Conservation (phyloP, 352 stramenopile genomes). For the Phytophthora vignae region DNA sequence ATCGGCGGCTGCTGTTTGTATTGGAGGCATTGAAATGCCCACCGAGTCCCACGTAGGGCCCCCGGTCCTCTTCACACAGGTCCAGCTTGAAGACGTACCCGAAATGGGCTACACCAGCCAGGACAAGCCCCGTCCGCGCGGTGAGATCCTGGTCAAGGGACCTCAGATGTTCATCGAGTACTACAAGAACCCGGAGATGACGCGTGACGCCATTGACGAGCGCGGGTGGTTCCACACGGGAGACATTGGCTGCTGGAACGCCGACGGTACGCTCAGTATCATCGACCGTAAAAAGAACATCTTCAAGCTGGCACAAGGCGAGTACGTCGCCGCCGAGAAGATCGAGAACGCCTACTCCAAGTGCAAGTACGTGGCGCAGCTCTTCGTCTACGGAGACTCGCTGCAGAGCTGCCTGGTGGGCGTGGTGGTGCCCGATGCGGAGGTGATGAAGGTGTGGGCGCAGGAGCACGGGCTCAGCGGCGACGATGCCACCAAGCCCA, state of each 20-base stretch:
- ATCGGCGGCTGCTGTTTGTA: slow-evolving; percentile 77
- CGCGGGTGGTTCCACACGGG: slow-evolving; percentile 96
- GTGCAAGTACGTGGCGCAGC: slow-evolving; percentile 89
- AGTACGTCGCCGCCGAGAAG: slow-evolving; percentile 96
- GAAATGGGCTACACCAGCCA: slow-evolving; percentile 95
- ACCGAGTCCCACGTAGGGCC: slow-evolving; percentile 89
- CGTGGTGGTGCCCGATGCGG: slow-evolving; percentile 85
- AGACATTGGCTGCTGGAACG: slow-evolving; percentile 94
- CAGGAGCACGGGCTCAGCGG: slow-evolving; percentile 31
- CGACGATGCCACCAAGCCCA: slow-evolving; percentile 31
- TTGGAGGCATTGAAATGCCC: slow-evolving; percentile 56
- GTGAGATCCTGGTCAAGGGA: slow-evolving; percentile 66
- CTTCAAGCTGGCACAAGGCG: slow-evolving; percentile 92
- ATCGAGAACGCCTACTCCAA: slow-evolving; percentile 95
- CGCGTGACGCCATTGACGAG: slow-evolving; percentile 86
- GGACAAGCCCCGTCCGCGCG: slow-evolving; percentile 59
- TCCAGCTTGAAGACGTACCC: slow-evolving; percentile 93
- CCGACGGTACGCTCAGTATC: slow-evolving; percentile 88
- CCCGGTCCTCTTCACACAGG: slow-evolving; percentile 47
- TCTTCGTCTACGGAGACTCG: slow-evolving; percentile 96
- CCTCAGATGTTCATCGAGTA: slow-evolving; percentile 90
- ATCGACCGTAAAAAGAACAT: slow-evolving; percentile 92
- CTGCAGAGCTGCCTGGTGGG: slow-evolving; percentile 93
- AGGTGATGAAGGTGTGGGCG: slow-evolving; percentile 48
- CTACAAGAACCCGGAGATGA: slow-evolving; percentile 93